Percentiles rank a stretch among this genome's conserved stretches.
These are phyloP conservation scores for Aspergillus vadensis DNA, from an alignment of 2,329 filamentous ascomycete genomes.

Conservation along the genomic window DNA sequence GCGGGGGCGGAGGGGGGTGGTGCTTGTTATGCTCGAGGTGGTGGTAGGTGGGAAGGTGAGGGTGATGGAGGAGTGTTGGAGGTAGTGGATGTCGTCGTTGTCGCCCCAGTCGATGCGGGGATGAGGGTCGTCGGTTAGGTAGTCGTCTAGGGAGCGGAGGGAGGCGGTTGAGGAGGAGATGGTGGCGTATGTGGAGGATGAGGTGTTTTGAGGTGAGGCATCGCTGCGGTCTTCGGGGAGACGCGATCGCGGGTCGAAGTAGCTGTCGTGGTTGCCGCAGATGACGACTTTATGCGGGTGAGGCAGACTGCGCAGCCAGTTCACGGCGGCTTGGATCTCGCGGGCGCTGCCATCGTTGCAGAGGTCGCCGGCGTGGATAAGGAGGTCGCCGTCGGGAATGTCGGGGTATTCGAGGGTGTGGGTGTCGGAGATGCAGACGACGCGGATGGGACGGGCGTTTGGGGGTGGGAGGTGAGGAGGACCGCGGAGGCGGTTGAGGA, in stretches of 20 bases:
- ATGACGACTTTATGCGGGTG: constrained; percentile 81
- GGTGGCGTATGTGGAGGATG: constrained; percentile 34
- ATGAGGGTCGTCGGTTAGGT: constrained; percentile 45
- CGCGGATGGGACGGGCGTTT: constrained; percentile 60
- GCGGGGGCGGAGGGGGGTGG: constrained; percentile 57
- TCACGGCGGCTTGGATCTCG: constrained; percentile 78
- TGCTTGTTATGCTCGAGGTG: constrained; percentile 47
- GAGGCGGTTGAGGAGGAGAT: constrained; percentile 41
- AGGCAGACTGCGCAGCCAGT: constrained; percentile 76
- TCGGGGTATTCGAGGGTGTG: constrained; percentile 61
- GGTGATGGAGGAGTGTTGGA: constrained; percentile 68
- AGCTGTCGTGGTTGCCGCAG: constrained; percentile 86
- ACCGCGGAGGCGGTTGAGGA: constrained; percentile 69
- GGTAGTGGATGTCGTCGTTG: constrained; percentile 65
- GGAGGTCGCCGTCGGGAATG: constrained; percentile 72
- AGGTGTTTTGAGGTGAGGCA: constrained; percentile 28
- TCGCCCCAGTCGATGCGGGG: constrained; percentile 62
- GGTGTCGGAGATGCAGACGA: constrained; percentile 90
- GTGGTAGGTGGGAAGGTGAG: constrained; percentile 57
- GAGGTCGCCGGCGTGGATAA: constrained; percentile 89
- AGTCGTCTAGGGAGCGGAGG: constrained; percentile 38
- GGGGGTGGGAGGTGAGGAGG: constrained; percentile 61
- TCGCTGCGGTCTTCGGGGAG: constrained; percentile 55
- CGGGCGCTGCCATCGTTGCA: constrained; percentile 69
- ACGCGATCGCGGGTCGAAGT: constrained; percentile 70